Evolutionary conservation across 108 stramenopile species (phyloP), one percentile per base, ranked within the genome.

Genomic region (Licmophora abbreviata): DNA sequence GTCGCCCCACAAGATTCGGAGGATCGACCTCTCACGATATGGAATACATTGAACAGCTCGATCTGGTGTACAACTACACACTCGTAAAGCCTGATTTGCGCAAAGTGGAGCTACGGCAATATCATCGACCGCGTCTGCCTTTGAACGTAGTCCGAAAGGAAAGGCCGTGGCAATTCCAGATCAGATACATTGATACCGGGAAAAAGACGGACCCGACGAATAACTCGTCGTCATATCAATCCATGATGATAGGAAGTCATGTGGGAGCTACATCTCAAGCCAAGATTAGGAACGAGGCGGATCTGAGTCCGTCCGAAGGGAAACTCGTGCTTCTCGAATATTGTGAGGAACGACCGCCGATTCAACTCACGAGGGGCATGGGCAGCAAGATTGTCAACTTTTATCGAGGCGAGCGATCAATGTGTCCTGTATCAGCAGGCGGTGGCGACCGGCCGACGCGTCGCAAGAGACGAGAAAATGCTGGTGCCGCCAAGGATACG

Each of bases 41-140:
- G n/a, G 81, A 85, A 51, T 88, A 85, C 54, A 59, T 92, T 25
- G 90, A 92, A 44, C 90, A 92, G 38, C 58, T 92, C 7, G 90
- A 92, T 34, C 58, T 92, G 51, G 81, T 89, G 20, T 79, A 79
- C 51, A 83, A 73, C 54, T 85, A 93, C 46, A 37, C 56, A 0
- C 30, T 88, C 12, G 65, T 77, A 11, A 70, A 79, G 38, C 68
- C 74, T 4, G 85, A 85, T 29, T 50, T 89, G 9, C 56, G 76
- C 5, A 64, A 72, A 31, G 64, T 71, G 17, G 65, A 80, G 50
- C 58, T 80, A 45, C 66, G 87, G 34, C 80, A 89, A 54, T 89
- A 70, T 47, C 85, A 93, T 51, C 69, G 88, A 57, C 92, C 92
- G 21, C 77, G 80, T 31, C 59, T 93, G 18, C 83, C 83, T 0